Evolutionary conservation across 2,329 filamentous ascomycete species (phyloP).

Genomic region (Paecilomyces dactylethromorphus): DNA sequence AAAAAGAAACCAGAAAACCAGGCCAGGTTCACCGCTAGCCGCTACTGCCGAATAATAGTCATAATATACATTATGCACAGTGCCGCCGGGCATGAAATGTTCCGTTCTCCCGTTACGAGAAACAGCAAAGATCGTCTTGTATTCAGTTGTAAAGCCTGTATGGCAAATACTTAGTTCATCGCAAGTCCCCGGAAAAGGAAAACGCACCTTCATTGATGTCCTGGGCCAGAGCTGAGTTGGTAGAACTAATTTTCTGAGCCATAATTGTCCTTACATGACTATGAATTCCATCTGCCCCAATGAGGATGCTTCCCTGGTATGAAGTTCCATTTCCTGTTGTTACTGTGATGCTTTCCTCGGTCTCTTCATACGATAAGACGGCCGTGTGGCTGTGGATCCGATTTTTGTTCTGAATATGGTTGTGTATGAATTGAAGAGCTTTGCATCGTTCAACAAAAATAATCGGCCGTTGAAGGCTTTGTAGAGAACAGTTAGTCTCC

Average conservation of each 20-base stretch:
- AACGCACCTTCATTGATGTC: slow-evolving; percentile 4
- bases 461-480: slow-evolving; percentile 9
- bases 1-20: slow-evolving; percentile 14
- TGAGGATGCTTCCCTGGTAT: slow-evolving; percentile 25
- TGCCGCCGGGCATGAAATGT: slow-evolving; percentile 5
- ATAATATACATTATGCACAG: slow-evolving; percentile 9
- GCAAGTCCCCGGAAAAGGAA: neutral
- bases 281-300: slow-evolving; percentile 37
- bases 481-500: neutral
- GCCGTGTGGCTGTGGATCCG: slow-evolving; percentile 5
- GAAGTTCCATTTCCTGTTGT: slow-evolving; percentile 24
- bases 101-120: slow-evolving; percentile 5
- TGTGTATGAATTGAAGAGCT: slow-evolving; percentile 9
- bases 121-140: slow-evolving; percentile 17
- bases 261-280: slow-evolving; percentile 28
- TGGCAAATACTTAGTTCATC: neutral
- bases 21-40: slow-evolving; percentile 7
- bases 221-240: neutral
- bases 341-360: slow-evolving; percentile 16
- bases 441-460: slow-evolving; percentile 14
- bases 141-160: slow-evolving; percentile 12
- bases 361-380: slow-evolving; percentile 7
- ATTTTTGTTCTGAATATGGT: slow-evolving; percentile 10
- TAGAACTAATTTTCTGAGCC: slow-evolving; percentile 10
- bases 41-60: slow-evolving; percentile 9